Percentiles rank a stretch among this genome's conserved stretches.
These are phyloP conservation scores for Syzygium grande DNA, from an alignment of 345 rosid species.

Conservation along the genomic window DNA sequence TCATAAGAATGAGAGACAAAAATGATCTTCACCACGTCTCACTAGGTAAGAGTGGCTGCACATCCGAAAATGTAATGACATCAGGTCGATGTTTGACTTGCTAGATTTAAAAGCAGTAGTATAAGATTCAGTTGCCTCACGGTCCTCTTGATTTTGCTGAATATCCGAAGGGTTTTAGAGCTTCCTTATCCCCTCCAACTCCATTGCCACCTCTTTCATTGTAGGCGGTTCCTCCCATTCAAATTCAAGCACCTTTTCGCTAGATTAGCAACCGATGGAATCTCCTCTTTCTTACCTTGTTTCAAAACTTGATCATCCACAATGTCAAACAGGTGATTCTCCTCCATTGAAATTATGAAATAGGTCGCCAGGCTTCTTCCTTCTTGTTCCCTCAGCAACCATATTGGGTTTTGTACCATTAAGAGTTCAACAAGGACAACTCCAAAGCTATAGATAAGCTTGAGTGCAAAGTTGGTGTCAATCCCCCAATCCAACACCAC, in stretches of 20 bases:
- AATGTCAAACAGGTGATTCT: neutral
- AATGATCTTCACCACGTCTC: too few species aligned
- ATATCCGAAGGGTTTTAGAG: neutral
- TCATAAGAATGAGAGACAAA: too few species aligned
- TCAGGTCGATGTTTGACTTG: too few species aligned
- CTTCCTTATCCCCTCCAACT: neutral
- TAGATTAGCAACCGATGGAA: neutral
- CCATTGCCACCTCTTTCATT: neutral
- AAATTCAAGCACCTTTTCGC: neutral
- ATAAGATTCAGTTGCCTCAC: too few species aligned
- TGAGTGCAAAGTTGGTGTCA: too few species aligned
- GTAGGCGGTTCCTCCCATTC: neutral
- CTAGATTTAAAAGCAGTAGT: too few species aligned
- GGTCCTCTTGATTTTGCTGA: too few species aligned
- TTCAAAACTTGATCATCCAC: neutral
- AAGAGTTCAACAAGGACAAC: neutral
- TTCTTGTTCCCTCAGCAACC: neutral
- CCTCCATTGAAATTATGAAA: neutral
- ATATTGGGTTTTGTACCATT: neutral
- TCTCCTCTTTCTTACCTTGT: neutral
- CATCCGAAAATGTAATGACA: too few species aligned
- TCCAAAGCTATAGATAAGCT: neutral
- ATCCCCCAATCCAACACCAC: too few species aligned
- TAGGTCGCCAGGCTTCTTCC: neutral
- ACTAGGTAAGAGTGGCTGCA: too few species aligned